These are phyloP conservation scores for Casuarina equisetifolia DNA, from an alignment of 306 rosid genomes.

Conservation along the genomic window DNA sequence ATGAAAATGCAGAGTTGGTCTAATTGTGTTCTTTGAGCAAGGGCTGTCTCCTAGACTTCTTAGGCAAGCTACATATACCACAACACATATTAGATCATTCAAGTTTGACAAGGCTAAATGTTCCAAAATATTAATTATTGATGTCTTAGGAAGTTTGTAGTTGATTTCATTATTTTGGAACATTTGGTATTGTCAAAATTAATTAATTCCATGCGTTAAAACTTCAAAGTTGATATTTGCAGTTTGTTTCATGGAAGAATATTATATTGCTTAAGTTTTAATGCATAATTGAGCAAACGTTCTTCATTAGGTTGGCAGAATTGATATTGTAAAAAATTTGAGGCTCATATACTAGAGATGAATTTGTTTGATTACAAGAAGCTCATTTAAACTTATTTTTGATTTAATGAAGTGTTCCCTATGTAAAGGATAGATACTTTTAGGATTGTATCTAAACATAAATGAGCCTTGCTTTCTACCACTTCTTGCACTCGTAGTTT, in stretches of 20 bases:
- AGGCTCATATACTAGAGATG: not conserved
- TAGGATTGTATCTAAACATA: too few relatives aligned
- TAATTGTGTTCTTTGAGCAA: conserved; percentile 42
- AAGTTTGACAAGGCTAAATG: conserved; percentile 44
- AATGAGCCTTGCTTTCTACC: too few relatives aligned
- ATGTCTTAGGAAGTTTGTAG: too few relatives aligned
- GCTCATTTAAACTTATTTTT: not conserved
- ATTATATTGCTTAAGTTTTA: not conserved
- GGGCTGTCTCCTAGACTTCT: conserved; percentile 95
- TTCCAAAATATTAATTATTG: not conserved
- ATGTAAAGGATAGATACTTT: too few relatives aligned
- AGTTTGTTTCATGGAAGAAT: not conserved
- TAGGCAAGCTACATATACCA: conserved; percentile 98
- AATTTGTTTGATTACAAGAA: not conserved
- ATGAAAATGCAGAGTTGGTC: not conserved
- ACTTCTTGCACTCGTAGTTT: too few relatives aligned
- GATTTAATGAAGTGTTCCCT: not conserved
- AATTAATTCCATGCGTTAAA: conserved; percentile 54
- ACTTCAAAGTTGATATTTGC: not conserved
- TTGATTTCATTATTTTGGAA: not conserved
- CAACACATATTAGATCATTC: conserved; percentile 95
- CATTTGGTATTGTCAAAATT: conserved; percentile 4
- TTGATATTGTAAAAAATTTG: not conserved
- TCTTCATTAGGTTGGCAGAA: not conserved
- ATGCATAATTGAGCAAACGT: not conserved